These are phyloP conservation scores for Salix arbutifolia DNA, from an alignment of 345 rosid genomes.

Conservation along the genomic window DNA sequence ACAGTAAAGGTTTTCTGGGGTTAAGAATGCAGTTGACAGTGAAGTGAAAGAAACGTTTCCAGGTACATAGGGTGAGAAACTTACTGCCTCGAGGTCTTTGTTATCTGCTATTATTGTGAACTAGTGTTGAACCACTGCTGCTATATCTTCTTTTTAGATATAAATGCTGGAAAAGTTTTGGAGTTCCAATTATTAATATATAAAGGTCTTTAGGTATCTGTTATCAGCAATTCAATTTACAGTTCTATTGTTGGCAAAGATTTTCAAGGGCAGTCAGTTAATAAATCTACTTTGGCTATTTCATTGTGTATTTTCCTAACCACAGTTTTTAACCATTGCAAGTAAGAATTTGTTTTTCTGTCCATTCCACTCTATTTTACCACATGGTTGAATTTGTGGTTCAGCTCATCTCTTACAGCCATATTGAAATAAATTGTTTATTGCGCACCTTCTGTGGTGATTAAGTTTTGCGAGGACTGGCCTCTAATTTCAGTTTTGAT, in stretches of 20 bases:
- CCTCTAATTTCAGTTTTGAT: background rate
- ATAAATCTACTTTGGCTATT: background rate
- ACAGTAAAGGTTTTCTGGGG: background rate
- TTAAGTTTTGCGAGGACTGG: background rate
- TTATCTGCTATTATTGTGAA: background rate
- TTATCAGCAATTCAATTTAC: background rate
- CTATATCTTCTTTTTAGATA: background rate
- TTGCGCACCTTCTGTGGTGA: too few species aligned
- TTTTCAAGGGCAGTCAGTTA: background rate
- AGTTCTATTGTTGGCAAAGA: background rate
- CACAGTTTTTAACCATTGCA: background rate
- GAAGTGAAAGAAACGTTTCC: background rate
- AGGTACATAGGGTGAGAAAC: constrained; percentile 14
- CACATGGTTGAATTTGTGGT: background rate
- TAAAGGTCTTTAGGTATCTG: background rate
- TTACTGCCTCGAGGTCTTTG: background rate
- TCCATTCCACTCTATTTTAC: background rate
- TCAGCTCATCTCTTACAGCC: background rate
- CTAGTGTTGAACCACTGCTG: background rate
- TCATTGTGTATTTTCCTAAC: background rate
- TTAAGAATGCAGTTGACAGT: background rate
- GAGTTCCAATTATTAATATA: background rate
- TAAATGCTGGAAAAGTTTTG: background rate
- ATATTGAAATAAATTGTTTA: too few species aligned
- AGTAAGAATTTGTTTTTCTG: background rate